These are phyloP conservation scores for Globisporangium sylvaticum DNA, from an alignment of 352 stramenopile genomes.

Conservation along the genomic window DNA sequence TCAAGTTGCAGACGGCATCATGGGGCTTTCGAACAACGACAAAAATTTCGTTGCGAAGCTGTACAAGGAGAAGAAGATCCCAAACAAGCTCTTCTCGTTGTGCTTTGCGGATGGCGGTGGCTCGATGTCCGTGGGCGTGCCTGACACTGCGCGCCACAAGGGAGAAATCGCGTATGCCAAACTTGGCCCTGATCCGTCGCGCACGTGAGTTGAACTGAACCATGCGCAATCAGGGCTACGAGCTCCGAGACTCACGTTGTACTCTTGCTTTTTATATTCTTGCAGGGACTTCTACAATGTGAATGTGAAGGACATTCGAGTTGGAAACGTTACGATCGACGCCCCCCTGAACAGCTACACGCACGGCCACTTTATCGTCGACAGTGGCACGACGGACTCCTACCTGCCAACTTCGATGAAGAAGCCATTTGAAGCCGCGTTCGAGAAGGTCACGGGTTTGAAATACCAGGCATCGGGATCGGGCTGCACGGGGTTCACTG, in stretches of 20 bases:
- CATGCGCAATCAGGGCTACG: neutral
- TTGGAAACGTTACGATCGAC: conserved; percentile 58
- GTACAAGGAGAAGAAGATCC: conserved; percentile 75
- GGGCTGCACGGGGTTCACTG: conserved; percentile 48
- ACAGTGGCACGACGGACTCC: conserved; percentile 84
- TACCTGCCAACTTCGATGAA: conserved; percentile 61
- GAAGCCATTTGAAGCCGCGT: conserved; percentile 47
- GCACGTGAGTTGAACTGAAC: conserved; percentile 18
- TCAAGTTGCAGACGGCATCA: conserved; percentile 82
- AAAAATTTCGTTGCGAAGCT: conserved; percentile 76
- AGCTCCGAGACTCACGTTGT: neutral
- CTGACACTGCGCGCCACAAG: conserved; percentile 45
- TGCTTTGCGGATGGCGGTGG: conserved; percentile 73
- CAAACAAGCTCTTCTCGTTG: conserved; percentile 70
- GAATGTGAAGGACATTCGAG: conserved; percentile 58
- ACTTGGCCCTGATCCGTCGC: conserved; percentile 27
- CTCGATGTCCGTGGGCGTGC: conserved; percentile 59
- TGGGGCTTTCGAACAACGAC: conserved; percentile 71
- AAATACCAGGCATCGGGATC: conserved; percentile 45
- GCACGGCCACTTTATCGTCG: conserved; percentile 70
- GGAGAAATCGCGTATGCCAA: conserved; percentile 57
- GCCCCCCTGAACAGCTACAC: conserved; percentile 31
- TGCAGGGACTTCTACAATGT: conserved; percentile 64
- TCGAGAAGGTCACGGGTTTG: conserved; percentile 44
- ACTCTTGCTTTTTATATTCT: neutral